Evolutionary conservation across 345 rosid genomes (phyloP).

Genomic region (Citrus cavaleriei): DNA sequence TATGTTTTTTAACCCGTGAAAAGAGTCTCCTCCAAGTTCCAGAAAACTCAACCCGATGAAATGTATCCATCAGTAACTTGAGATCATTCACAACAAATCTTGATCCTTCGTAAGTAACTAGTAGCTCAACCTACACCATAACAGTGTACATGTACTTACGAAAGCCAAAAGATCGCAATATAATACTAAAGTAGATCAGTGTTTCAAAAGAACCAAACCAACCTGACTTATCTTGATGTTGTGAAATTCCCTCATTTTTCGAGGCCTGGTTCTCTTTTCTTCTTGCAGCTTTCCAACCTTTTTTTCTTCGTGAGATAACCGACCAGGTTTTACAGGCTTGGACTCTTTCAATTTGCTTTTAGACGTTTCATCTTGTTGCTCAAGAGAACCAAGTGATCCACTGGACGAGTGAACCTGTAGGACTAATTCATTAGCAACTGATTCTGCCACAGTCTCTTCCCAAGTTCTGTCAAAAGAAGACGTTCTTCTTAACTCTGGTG

Average conservation of each 20-base stretch:
- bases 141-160: neutral
- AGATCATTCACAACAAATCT: conserved; percentile 96
- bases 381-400: conserved; percentile 39
- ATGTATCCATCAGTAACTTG: conserved; percentile 93
- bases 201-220: conserved; percentile 12
- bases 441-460: conserved; percentile 93
- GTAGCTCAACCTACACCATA: conserved; percentile 71
- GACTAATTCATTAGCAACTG: conserved; percentile 83
- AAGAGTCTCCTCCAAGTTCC: conserved; percentile 98
- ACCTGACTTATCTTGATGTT: conserved; percentile 98
- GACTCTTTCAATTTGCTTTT: conserved; percentile 66
- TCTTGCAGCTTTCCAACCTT: conserved; percentile 73
- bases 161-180: neutral
- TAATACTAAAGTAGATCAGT: neutral
- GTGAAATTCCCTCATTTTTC: conserved; percentile 88
- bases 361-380: conserved; percentile 67
- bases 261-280: conserved; percentile 87
- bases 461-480: conserved; percentile 83
- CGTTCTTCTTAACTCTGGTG: conserved; percentile 72
- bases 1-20: conserved; percentile 96
- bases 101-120: conserved; percentile 87
- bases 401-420: conserved; percentile 56
- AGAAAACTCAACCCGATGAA: conserved; percentile 77
- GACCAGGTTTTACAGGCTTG: conserved; percentile 62
- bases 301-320: conserved; percentile 87